Base-by-base conservation (phyloP, 1,284 basidiomycete species). In the Peniophora sp. region DNA sequence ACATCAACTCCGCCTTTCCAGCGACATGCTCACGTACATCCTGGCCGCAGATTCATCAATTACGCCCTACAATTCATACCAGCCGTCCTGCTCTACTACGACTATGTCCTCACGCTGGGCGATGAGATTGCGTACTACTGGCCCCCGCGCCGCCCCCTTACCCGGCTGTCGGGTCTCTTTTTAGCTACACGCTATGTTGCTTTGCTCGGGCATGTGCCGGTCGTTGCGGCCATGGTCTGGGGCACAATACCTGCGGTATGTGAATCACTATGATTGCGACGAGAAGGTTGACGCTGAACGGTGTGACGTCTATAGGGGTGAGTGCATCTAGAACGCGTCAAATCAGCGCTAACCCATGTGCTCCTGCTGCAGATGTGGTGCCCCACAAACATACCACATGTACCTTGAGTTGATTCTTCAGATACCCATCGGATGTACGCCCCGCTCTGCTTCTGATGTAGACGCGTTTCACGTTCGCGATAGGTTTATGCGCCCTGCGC, bases 41-140 rank as follows among this genome's bases (percentile, higher is more conserved):
- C 27, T 6, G 6, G 5, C 12, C 12, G 12, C 27, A 32, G 27
- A 32, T 32, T 32, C 27, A 32, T 32, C 27, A 32, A 32, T 12
- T 32, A 32, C 27, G 27, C 27, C 12, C 27, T 32, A 32, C 27
- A 32, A 32, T 32, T 32, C 27, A 32, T 32, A 5, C 27, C 27
- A 12, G 27, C 27, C 12, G 48, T 44, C 6, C 24, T 49, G 3
- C 36, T 49, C 14, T 49, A 49, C 24, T 49, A 49, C 32, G 48
- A 49, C 27, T 49, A 24, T n/a, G 9, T 35, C 11, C 39, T 49
- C 39, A 49, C 41, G 22, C 41, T 49, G 20, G 24, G n/a, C 14
- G 34, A 20, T 15, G 48, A 49, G 24, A 35, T 49, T 20, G 48
- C 10, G 15, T 17, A 43, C 3, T 49, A 43, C 32, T 49, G 48